These are phyloP conservation scores for Pisolithus tinctorius DNA, from an alignment of 768 basidiomycete species.

Conservation along the genomic window DNA sequence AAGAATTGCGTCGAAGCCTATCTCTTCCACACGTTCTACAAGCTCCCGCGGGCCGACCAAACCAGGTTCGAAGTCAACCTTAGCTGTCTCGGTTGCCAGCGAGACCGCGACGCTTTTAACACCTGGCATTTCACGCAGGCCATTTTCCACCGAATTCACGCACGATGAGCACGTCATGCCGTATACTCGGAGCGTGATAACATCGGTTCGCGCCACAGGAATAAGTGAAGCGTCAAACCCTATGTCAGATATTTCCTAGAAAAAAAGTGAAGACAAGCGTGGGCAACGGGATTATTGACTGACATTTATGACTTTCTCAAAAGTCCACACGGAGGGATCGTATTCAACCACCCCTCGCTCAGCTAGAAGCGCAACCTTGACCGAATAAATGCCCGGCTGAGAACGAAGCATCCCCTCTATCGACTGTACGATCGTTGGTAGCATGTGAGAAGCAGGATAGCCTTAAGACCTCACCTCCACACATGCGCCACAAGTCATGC, in stretches of 20 bases:
- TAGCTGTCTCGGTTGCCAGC: slow-evolving; percentile 68
- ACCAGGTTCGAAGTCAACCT: slow-evolving; percentile 66
- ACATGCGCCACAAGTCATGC: slow-evolving; percentile 88
- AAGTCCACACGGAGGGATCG: slow-evolving; percentile 74
- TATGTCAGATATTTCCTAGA: slow-evolving; percentile 85
- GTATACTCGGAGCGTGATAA: slow-evolving; percentile 71
- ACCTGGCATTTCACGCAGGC: slow-evolving; percentile 65
- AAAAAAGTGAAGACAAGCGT: slow-evolving; percentile 4
- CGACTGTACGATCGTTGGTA: slow-evolving; percentile 37
- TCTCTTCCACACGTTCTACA: slow-evolving; percentile 80
- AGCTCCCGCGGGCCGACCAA: slow-evolving; percentile 78
- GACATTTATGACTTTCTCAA: slow-evolving; percentile 73
- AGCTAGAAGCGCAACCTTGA: slow-evolving; percentile 95
- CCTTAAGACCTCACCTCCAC: slow-evolving; percentile 56
- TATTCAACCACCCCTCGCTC: slow-evolving; percentile 91
- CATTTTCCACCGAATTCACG: slow-evolving; percentile 66
- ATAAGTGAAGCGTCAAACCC: slow-evolving; percentile 86
- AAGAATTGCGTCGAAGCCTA: slow-evolving; percentile 87
- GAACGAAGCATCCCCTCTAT: slow-evolving; percentile 79
- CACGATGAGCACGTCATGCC: slow-evolving; percentile 91
- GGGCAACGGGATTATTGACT: background rate
- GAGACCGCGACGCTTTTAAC: slow-evolving; percentile 67
- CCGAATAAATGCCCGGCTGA: slow-evolving; percentile 83
- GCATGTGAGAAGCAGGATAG: background rate
- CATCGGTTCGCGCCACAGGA: slow-evolving; percentile 56